Conservation (phyloP, 176 grass and related monocot genomes). For the Avena insularis region DNA sequence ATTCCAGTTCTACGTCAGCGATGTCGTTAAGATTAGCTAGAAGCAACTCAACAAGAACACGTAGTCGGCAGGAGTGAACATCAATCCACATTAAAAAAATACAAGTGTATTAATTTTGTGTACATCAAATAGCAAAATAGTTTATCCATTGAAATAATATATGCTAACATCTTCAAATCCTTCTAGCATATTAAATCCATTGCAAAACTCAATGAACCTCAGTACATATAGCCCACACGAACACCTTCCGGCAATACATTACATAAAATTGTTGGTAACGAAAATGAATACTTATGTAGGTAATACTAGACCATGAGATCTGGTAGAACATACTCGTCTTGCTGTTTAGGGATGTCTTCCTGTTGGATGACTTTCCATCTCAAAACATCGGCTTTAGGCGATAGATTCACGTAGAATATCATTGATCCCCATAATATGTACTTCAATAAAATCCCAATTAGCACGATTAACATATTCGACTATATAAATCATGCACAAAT, state of each 20-base stretch:
- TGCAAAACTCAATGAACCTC: neutral
- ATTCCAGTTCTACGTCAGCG: no score
- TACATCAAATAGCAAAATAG: neutral
- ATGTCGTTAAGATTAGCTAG: no score
- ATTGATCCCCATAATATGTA: neutral
- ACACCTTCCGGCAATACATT: neutral
- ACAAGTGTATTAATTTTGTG: neutral
- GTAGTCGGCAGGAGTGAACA: no score
- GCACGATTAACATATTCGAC: neutral
- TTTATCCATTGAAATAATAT: neutral
- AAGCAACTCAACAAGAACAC: no score
- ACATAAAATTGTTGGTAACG: neutral
- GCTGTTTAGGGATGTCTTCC: neutral
- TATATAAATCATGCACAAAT: neutral
- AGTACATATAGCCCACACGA: neutral
- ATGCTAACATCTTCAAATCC: neutral
- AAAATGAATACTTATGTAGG: neutral
- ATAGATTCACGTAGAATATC: neutral
- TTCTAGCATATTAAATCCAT: neutral
- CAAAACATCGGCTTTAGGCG: neutral
- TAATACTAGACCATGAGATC: neutral
- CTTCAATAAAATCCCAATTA: neutral
- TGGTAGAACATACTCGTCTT: neutral
- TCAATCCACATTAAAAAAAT: no score
- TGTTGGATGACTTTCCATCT: neutral